These are phyloP conservation scores for Elaeis oleifera DNA, from an alignment of 202 grass and related monocot genomes.

Conservation along the genomic window DNA sequence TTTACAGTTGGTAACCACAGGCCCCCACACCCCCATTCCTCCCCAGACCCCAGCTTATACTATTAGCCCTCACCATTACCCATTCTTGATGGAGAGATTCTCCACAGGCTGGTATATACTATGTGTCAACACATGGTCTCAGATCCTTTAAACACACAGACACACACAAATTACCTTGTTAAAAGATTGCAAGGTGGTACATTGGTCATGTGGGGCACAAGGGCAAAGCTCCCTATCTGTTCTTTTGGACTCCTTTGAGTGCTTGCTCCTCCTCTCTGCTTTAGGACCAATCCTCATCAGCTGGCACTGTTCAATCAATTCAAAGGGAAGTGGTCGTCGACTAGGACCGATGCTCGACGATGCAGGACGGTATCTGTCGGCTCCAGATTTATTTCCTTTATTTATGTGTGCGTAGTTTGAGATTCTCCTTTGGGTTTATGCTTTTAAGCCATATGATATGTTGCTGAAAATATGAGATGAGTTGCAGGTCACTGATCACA, in stretches of 20 bases:
- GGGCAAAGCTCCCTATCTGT: background rate
- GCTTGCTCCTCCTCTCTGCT: slow-evolving; percentile 2
- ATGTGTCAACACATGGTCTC: no score
- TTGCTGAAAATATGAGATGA: no score
- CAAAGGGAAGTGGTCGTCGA: background rate
- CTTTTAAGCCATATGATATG: no score
- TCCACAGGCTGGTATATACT: slow-evolving; percentile 14
- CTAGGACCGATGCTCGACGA: background rate
- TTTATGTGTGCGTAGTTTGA: background rate
- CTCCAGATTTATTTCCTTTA: background rate
- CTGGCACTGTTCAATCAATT: slow-evolving; percentile 13
- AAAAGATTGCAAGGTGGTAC: background rate
- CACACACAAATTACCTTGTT: background rate
- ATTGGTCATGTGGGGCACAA: slow-evolving; percentile 15
- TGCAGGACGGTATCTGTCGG: slow-evolving; percentile 11
- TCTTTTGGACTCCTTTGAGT: slow-evolving; percentile 1
- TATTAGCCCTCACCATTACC: background rate
- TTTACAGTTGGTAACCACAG: slow-evolving; percentile 7
- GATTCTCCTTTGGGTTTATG: slow-evolving; percentile 7
- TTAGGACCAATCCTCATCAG: slow-evolving; percentile 3
- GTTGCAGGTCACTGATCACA: no score
- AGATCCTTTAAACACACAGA: background rate
- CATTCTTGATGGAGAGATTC: slow-evolving; percentile 7
- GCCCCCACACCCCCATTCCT: background rate
- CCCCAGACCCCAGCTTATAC: background rate